Evolutionary conservation across 331 rosid genomes (phyloP).

Genomic region (Telfairia occidentalis): DNA sequence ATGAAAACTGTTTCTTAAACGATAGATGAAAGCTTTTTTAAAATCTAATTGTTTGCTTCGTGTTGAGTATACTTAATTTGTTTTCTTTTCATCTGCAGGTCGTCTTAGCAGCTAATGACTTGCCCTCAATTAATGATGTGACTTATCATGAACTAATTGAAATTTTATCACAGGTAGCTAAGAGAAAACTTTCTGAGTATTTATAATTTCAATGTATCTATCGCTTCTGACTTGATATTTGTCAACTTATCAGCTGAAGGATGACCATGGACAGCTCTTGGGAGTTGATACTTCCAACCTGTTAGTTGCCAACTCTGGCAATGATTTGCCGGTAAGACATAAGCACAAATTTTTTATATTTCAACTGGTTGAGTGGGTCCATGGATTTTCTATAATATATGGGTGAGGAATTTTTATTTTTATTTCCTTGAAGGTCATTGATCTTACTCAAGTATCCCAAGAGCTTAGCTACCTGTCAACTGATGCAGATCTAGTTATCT

Average conservation of each 20-base stretch:
- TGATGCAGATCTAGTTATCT: conserved; percentile 78
- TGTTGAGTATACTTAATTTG: conserved; percentile 11
- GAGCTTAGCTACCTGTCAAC: conserved; percentile 75
- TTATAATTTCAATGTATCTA: conserved; percentile 13
- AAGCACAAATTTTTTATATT: not conserved
- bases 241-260: conserved; percentile 60
- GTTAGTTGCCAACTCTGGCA: conserved; percentile 73
- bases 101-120: conserved; percentile 88
- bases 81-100: conserved; percentile 44
- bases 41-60: not conserved
- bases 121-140: conserved; percentile 87
- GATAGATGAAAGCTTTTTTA: not conserved
- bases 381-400: not conserved
- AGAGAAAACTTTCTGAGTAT: not conserved
- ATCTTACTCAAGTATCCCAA: conserved; percentile 68
- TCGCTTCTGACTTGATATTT: conserved; percentile 18
- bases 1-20: not conserved
- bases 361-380: not conserved
- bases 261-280: conserved; percentile 40
- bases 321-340: conserved; percentile 87
- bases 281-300: conserved; percentile 73
- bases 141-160: conserved; percentile 70
- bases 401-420: conserved; percentile 14
- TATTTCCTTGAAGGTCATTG: conserved; percentile 52
- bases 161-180: conserved; percentile 58